phyloP scores from a whole-genome alignment of 2,329 filamentous ascomycete genomes.

The Cordyceps militaris region DNA sequence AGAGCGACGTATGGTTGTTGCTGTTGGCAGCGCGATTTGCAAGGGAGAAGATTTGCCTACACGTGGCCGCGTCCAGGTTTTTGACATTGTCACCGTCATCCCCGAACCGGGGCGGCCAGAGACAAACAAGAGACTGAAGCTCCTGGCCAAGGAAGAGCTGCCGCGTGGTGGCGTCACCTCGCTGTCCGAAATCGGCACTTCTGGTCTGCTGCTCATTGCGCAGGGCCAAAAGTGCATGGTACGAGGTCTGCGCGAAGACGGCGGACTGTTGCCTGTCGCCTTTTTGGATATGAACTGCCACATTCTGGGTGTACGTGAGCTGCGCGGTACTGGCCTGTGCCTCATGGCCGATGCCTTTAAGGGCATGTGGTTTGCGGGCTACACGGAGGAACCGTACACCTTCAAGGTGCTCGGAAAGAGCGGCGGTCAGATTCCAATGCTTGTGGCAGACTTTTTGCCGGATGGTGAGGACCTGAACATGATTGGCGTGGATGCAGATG shows the following conservation, averaged over 20 bases:
- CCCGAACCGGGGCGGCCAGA: slow-evolving; percentile 81
- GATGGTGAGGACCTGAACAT: slow-evolving; percentile 78
- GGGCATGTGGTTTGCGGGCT: slow-evolving; percentile 92
- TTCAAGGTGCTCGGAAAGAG: slow-evolving; percentile 91
- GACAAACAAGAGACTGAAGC: slow-evolving; percentile 76
- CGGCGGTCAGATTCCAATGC: slow-evolving; percentile 66
- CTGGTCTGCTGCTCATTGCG: slow-evolving; percentile 80
- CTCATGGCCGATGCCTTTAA: slow-evolving; percentile 87
- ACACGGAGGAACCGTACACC: slow-evolving; percentile 93
- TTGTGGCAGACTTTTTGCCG: slow-evolving; percentile 82
- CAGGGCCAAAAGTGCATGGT: slow-evolving; percentile 99
- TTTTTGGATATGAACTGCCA: slow-evolving; percentile 98
- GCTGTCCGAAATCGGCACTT: slow-evolving; percentile 74
- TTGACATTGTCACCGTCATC: slow-evolving; percentile 86
- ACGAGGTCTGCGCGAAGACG: slow-evolving; percentile 89
- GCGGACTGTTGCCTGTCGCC: slow-evolving; percentile 82
- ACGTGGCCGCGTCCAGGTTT: slow-evolving; percentile 79
- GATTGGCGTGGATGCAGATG: slow-evolving; percentile 74
- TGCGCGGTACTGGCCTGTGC: slow-evolving; percentile 77
- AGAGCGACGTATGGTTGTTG: slow-evolving; percentile 73
- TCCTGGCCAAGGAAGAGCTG: slow-evolving; percentile 84
- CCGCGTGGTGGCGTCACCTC: slow-evolving; percentile 86
- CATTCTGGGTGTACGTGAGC: slow-evolving; percentile 75
- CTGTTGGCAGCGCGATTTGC: slow-evolving; percentile 77
- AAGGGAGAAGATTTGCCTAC: slow-evolving; percentile 86